A percentile compares a stretch with the other conserved stretches of the same genome.
Evolutionary conservation across 164 flowering plant genomes (phyloP).

Genomic region (Vitis rotundifolia): DNA sequence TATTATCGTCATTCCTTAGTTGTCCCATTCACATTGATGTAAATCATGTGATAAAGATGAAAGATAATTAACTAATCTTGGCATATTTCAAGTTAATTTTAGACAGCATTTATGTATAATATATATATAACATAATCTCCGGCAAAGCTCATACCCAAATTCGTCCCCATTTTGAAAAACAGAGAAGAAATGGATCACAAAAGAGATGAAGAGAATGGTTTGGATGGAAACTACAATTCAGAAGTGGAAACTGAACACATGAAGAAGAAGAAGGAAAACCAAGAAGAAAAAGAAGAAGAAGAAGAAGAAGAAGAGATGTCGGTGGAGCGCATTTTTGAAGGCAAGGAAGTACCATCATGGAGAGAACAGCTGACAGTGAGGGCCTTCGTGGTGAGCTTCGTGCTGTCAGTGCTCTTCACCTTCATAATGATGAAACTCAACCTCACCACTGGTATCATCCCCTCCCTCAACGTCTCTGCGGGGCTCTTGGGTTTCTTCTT

Average conservation of each 20-base stretch:
- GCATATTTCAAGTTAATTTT: too few relatives aligned
- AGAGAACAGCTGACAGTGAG: slow-evolving; percentile 23
- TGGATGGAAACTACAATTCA: too few relatives aligned
- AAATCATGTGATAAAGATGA: too few relatives aligned
- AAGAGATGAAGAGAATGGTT: too few relatives aligned
- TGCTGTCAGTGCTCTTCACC: slow-evolving; percentile 15
- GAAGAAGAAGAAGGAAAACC: background rate
- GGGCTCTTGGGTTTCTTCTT: slow-evolving; percentile 26
- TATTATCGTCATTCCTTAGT: too few relatives aligned
- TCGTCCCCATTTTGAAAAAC: too few relatives aligned
- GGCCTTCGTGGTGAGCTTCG: slow-evolving; percentile 15
- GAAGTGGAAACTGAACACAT: background rate
- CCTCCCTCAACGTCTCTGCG: slow-evolving; percentile 29
- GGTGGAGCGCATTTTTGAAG: slow-evolving; percentile 15
- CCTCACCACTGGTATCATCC: slow-evolving; percentile 27
- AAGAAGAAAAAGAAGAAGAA: slow-evolving; percentile 2
- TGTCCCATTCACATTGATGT: too few relatives aligned
- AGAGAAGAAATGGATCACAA: too few relatives aligned
- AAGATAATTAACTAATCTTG: too few relatives aligned
- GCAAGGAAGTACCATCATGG: slow-evolving; percentile 23
- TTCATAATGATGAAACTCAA: slow-evolving; percentile 31
- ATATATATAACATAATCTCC: too few relatives aligned
- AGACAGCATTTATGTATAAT: too few relatives aligned
- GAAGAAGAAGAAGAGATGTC: slow-evolving; percentile 6
- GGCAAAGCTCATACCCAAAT: too few relatives aligned